Percentiles rank a stretch among this genome's conserved stretches.
phyloP scores from a whole-genome alignment of 192 early-diverging fungal genomes.

The Mortierella claussenii region DNA sequence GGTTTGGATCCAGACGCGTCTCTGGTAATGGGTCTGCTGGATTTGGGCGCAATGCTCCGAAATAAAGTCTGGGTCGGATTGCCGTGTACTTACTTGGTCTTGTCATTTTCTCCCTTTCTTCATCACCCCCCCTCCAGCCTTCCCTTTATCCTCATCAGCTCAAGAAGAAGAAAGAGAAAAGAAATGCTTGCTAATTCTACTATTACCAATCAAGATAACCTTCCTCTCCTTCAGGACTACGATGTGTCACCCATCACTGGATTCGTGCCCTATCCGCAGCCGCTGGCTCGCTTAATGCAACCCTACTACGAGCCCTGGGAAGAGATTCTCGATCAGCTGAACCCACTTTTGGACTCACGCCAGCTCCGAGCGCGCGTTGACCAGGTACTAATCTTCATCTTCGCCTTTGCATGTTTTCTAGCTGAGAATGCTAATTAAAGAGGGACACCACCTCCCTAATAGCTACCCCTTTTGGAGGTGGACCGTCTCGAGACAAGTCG shows the following conservation, averaged over 20 bases:
- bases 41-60: too few species aligned
- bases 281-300: conserved; percentile 74
- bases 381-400: conserved; percentile 56
- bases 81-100: too few species aligned
- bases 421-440: neutral
- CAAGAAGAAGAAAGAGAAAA: neutral
- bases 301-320: conserved; percentile 92
- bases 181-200: conserved; percentile 1
- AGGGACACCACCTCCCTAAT: neutral
- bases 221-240: conserved; percentile 74
- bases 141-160: neutral
- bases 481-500: conserved; percentile 59
- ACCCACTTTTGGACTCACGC: conserved; percentile 73
- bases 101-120: too few species aligned
- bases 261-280: conserved; percentile 83
- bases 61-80: too few species aligned
- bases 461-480: conserved; percentile 80
- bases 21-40: too few species aligned
- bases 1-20: too few species aligned
- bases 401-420: neutral
- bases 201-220: neutral
- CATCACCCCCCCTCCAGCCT: too few species aligned
- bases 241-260: conserved; percentile 83
- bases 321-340: conserved; percentile 80
- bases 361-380: conserved; percentile 69